Percentiles rank a stretch among this genome's conserved stretches.
Conservation (phyloP, 371 early-diverging fungal species). For the Apophysomyces variabilis region DNA sequence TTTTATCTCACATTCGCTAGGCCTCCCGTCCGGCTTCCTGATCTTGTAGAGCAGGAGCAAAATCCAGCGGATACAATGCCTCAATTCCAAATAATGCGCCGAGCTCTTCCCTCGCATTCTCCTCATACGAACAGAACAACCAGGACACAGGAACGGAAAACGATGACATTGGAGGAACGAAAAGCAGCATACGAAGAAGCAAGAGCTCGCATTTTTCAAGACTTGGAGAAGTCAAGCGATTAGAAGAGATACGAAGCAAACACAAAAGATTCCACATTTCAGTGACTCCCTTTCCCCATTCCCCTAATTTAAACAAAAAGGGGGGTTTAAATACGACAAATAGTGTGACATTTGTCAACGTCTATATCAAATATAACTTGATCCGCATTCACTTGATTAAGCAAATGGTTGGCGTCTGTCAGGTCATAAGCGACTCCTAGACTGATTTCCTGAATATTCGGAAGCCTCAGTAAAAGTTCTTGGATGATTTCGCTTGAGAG, state of each 20-base stretch:
- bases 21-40: slow-evolving; percentile 36
- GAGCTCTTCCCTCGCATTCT: slow-evolving; percentile 16
- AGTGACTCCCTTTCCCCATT: background rate
- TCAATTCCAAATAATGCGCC: slow-evolving; percentile 26
- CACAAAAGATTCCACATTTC: background rate
- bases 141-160: slow-evolving; percentile 37
- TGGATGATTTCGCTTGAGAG: slow-evolving; percentile 21
- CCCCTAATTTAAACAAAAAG: background rate
- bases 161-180: slow-evolving; percentile 56
- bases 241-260: background rate
- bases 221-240: slow-evolving; percentile 24
- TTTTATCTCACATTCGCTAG: slow-evolving; percentile 13
- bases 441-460: slow-evolving; percentile 25
- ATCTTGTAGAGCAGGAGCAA: slow-evolving; percentile 31
- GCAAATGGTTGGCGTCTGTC: slow-evolving; percentile 21
- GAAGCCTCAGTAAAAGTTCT: slow-evolving; percentile 21
- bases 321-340: slow-evolving; percentile 14
- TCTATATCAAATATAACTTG: slow-evolving; percentile 20
- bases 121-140: slow-evolving; percentile 23
- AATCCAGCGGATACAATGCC: slow-evolving; percentile 13
- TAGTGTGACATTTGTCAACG: slow-evolving; percentile 29
- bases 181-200: slow-evolving; percentile 64
- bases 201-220: slow-evolving; percentile 63
- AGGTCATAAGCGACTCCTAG: slow-evolving; percentile 35
- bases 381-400: slow-evolving; percentile 20